A percentile compares a stretch with the other conserved stretches of the same genome.
Conservation (phyloP, 2,329 filamentous ascomycete species). For the Ceratocystis papillata region DNA sequence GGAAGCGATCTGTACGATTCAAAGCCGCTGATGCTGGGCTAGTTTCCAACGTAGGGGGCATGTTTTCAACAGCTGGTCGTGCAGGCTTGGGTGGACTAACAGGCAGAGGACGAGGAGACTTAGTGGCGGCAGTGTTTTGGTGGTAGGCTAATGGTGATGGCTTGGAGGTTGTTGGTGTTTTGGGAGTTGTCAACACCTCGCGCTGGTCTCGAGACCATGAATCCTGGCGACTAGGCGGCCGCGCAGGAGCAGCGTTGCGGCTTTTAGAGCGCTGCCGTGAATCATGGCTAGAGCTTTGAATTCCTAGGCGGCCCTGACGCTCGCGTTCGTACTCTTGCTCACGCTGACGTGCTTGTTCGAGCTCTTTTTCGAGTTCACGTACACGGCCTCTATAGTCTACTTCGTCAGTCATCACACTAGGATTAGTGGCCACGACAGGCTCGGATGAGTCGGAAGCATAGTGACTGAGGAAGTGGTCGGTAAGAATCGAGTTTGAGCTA, state of each 20-base stretch:
- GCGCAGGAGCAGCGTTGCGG: conserved; percentile 29
- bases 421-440: conserved; percentile 37
- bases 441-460: conserved; percentile 58
- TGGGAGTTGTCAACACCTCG: conserved; percentile 44
- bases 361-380: conserved; percentile 65
- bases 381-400: conserved; percentile 55
- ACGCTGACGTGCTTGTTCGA: conserved; percentile 51
- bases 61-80: conserved; percentile 17
- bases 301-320: conserved; percentile 40
- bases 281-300: conserved; percentile 22
- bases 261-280: conserved; percentile 36
- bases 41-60: conserved; percentile 25
- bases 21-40: conserved; percentile 27
- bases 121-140: conserved; percentile 32
- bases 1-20: conserved; percentile 46
- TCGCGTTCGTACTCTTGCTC: conserved; percentile 52
- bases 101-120: conserved; percentile 37
- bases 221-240: conserved; percentile 46
- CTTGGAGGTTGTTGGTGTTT: conserved; percentile 13
- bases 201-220: conserved; percentile 56
- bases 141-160: conserved; percentile 37
- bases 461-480: conserved; percentile 42
- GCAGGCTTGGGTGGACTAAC: conserved; percentile 25
- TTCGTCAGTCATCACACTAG: conserved; percentile 32
- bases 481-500: conserved; percentile 30